A percentile compares a stretch with the other conserved stretches of the same genome.
phyloP scores from a whole-genome alignment of 495 filamentous ascomycete genomes.

The Aspergillus heteromorphus region DNA sequence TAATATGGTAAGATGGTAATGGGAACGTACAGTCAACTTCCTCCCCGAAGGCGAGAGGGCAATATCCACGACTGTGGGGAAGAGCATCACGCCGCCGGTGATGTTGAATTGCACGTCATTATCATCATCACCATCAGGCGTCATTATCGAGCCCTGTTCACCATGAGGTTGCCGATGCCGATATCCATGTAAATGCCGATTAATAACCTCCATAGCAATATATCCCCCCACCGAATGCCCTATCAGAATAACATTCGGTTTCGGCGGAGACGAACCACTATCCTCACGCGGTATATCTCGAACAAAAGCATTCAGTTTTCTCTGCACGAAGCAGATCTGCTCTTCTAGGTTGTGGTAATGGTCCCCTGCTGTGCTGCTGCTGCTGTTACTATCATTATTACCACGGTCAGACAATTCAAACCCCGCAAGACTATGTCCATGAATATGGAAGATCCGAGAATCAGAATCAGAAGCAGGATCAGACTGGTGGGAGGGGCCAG shows the following conservation, averaged over 20 bases:
- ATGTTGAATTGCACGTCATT: constrained; percentile 51
- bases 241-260: constrained; percentile 61
- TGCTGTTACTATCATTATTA: no score
- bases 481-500: no score
- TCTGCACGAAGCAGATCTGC: constrained; percentile 51
- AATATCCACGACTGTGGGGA: constrained; percentile 74
- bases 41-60: constrained; percentile 58
- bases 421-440: constrained; percentile 67
- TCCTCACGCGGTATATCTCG: no score
- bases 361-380: neutral
- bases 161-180: no score
- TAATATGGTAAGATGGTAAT: neutral
- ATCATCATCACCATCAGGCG: no score
- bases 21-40: constrained; percentile 45
- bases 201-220: constrained; percentile 67
- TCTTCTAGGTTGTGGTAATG: constrained; percentile 46
- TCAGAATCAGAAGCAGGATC: no score
- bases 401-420: no score
- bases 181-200: no score
- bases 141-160: no score
- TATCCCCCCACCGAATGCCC: constrained; percentile 81
- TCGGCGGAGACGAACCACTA: no score
- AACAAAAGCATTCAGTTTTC: no score
- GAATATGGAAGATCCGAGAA: no score
- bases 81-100: constrained; percentile 61